Percentiles rank a stretch among this genome's conserved stretches.
Evolutionary conservation across 2,329 filamentous ascomycete species (phyloP).

Genomic region (Trichoderma harzianum): DNA sequence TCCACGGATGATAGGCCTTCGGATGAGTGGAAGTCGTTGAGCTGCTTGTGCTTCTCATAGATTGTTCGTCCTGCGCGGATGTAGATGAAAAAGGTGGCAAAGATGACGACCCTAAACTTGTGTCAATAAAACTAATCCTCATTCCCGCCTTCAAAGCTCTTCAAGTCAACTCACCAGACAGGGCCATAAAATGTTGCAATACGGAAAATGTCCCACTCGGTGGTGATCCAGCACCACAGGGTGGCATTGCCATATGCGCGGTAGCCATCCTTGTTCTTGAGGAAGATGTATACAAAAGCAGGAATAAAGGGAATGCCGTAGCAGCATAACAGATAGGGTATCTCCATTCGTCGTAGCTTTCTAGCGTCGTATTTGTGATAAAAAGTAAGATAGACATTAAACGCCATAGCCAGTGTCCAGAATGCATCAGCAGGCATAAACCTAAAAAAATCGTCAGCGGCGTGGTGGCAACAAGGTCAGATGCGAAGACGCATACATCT

Average conservation of each 20-base stretch:
- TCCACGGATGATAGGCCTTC: conserved; percentile 43
- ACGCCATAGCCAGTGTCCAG: conserved; percentile 78
- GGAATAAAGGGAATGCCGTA: conserved; percentile 72
- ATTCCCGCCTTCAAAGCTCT: not conserved
- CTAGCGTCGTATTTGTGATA: conserved; percentile 68
- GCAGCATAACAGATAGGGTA: conserved; percentile 64
- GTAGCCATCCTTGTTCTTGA: conserved; percentile 48
- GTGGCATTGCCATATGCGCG: conserved; percentile 71
- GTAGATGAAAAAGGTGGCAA: conserved; percentile 63
- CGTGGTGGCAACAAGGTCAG: not conserved
- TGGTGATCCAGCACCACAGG: conserved; percentile 77
- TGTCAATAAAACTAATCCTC: not conserved
- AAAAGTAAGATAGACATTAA: conserved; percentile 80
- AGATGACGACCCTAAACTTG: conserved; percentile 53
- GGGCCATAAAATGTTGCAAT: conserved; percentile 73
- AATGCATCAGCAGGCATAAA: conserved; percentile 74
- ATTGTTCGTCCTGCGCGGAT: conserved; percentile 63
- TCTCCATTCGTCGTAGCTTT: conserved; percentile 64
- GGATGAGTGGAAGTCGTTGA: conserved; percentile 52
- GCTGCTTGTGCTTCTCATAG: conserved; percentile 62
- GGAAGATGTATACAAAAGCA: conserved; percentile 64
- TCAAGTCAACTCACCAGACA: conserved; percentile 53
- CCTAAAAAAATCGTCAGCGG: conserved; percentile 45
- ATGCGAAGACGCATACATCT: conserved; percentile 60
- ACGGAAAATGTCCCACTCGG: conserved; percentile 66